Conservation (phyloP, 192 early-diverging fungal species). For the Backusella mclennaniae region DNA sequence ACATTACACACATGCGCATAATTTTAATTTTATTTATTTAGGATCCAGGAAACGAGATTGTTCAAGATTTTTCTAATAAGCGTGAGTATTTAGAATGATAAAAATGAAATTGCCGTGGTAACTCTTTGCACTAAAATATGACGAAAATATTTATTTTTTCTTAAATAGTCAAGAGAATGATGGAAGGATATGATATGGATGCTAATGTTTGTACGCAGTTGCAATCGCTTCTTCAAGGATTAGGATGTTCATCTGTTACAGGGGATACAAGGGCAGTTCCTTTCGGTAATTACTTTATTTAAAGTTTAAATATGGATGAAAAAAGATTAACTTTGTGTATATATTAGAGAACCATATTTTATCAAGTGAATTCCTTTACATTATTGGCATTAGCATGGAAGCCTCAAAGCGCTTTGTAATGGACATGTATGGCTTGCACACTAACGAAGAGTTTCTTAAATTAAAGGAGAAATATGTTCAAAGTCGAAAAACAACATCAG, state of each 20-base stretch:
- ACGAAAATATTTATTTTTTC: not conserved
- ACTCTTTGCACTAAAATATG: not conserved
- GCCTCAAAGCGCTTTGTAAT: not conserved
- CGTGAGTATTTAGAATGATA: constrained; percentile 3
- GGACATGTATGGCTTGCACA: not conserved
- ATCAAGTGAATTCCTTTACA: constrained; percentile 9
- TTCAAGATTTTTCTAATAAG: not conserved
- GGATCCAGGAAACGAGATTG: constrained; percentile 16
- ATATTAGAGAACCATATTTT: not conserved
- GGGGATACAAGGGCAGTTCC: not conserved
- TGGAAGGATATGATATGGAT: constrained; percentile 2
- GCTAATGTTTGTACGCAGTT: not conserved
- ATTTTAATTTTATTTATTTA: not conserved
- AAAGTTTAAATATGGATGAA: not conserved
- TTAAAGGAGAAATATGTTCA: constrained; percentile 1
- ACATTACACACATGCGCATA: not conserved
- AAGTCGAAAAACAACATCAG: not conserved
- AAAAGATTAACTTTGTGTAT: not conserved
- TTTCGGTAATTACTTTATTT: not conserved
- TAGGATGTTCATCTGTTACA: constrained; percentile 2
- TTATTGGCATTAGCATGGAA: not conserved
- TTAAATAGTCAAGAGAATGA: not conserved
- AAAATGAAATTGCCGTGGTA: too few relatives aligned
- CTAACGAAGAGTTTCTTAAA: not conserved
- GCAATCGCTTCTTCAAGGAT: not conserved